Base-by-base conservation (phyloP, 2,329 filamentous ascomycete species). In the Simplicillium sp. region DNA sequence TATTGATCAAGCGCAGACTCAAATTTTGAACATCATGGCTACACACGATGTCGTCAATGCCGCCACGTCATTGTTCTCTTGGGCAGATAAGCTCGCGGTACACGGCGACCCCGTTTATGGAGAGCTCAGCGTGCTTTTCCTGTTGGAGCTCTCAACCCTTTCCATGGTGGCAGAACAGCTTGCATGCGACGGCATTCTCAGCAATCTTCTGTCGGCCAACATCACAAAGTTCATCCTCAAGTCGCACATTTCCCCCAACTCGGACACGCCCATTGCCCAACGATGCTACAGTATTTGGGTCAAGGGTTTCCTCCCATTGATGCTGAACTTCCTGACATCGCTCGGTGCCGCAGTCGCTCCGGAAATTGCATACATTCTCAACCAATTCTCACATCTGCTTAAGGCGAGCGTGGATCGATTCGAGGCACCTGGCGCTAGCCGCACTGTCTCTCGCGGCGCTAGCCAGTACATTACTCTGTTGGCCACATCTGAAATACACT, bases 281-380 rank as follows among this genome's bases (percentile, higher is more conserved):
- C 80, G 90, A 18, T 80, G 94, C 54, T 94, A 94, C 65, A 75
- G 76, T 39, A 89, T 97, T 53, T 98, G 92, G 92, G 79, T 80
- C 15, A 84, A 86, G 49, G 92, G 87, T 2, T 75, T 97, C 43
- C 70, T 98, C 3, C 92, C 92, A 0, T 67, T 98, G 14, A 82
- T 90, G 45, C 73, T 98, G 35, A 97, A 97, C 58, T 71, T 98
- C 20, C 74, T 98, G 15, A 79, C 83, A 44, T 80, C 85, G 11
- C 78, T 98, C 14, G 87, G 88, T 11, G 74, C 80, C 1, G 84
- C 86, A 2, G 79, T 94, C 36, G 89, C 88, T 0, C 78, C 82
- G 0, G 92, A 98, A 59, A 78, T 97, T 6, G 77, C 84, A 0
- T 81, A 82, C 43, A 94, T 97, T 56, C 71, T 98, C 20, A 94